phyloP scores from a whole-genome alignment of 306 rosid species.

The Cicer judaicum region DNA sequence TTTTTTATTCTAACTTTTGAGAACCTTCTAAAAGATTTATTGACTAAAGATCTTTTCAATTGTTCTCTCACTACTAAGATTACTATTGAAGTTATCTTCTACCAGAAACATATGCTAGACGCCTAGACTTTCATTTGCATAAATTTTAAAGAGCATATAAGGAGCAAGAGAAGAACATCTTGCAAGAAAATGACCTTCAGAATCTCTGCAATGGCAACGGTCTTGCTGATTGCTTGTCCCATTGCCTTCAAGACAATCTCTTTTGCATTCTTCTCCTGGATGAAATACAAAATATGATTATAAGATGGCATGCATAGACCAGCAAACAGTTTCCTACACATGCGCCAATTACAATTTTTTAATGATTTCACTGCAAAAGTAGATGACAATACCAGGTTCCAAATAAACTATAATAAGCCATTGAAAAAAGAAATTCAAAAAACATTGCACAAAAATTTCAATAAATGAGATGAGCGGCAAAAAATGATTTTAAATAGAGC shows the following conservation, averaged over 20 bases:
- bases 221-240: slow-evolving; percentile 99
- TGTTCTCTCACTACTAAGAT: not conserved
- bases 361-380: not conserved
- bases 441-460: not conserved
- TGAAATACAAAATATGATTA: slow-evolving; percentile 34
- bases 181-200: slow-evolving; percentile 64
- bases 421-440: slow-evolving; percentile 10
- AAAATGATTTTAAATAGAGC: not conserved
- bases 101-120: not conserved
- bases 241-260: slow-evolving; percentile 97
- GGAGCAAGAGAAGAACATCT: not conserved
- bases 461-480: not conserved
- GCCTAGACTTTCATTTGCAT: slow-evolving; percentile 8
- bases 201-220: slow-evolving; percentile 92
- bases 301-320: not conserved
- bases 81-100: not conserved
- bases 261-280: slow-evolving; percentile 79
- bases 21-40: not conserved
- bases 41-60: not conserved
- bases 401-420: not conserved
- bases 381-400: not conserved
- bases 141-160: slow-evolving; percentile 1
- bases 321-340: slow-evolving; percentile 1
- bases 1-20: not conserved
- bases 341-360: not conserved